Conservation (phyloP, 176 grass and related monocot genomes). For the Luzula sylvatica region DNA sequence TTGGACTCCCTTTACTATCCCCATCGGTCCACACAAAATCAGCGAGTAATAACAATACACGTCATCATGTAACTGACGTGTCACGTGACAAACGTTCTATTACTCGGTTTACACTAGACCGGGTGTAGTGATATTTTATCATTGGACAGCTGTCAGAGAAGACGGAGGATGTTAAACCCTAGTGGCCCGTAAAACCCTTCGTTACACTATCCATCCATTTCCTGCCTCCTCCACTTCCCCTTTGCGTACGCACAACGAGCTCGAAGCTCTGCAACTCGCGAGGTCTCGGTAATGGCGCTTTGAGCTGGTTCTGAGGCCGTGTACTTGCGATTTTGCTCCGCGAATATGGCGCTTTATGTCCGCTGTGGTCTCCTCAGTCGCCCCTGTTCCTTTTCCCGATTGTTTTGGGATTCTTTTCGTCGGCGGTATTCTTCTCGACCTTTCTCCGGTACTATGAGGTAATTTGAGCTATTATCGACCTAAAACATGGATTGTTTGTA, state of each 20-base stretch:
- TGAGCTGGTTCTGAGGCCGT: background rate
- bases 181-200: no score
- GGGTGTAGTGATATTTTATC: no score
- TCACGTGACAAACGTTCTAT: no score
- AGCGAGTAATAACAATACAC: no score
- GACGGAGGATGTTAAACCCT: no score
- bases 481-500: background rate
- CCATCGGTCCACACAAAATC: no score
- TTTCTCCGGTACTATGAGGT: constrained; percentile 1
- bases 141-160: no score
- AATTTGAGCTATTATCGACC: background rate
- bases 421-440: background rate
- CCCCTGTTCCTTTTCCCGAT: background rate
- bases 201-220: background rate
- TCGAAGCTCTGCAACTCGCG: background rate
- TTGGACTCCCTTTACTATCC: no score
- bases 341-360: constrained; percentile 2
- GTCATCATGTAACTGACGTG: no score
- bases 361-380: background rate
- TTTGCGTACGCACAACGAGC: background rate
- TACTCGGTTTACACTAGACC: no score
- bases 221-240: constrained; percentile 2
- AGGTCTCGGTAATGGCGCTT: constrained; percentile 8
- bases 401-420: background rate
- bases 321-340: background rate